These are phyloP conservation scores for Spatholobus suberectus DNA, from an alignment of 306 rosid species.

Conservation along the genomic window DNA sequence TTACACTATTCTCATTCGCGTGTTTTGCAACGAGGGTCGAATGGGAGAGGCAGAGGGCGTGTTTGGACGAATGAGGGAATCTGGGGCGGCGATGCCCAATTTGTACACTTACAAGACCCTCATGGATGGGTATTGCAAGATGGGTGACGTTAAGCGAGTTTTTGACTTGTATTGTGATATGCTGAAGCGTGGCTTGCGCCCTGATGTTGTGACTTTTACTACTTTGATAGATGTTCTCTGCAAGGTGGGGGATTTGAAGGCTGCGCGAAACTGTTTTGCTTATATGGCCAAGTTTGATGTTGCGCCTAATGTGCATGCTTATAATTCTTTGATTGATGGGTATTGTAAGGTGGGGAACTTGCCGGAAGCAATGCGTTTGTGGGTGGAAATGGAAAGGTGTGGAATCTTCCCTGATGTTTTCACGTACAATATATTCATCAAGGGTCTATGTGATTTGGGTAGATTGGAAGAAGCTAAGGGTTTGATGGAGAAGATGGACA, in stretches of 20 bases:
- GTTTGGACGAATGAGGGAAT: constrained; percentile 54
- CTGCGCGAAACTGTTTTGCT: constrained; percentile 54
- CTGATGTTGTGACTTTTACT: constrained; percentile 63
- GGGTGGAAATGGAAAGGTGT: constrained; percentile 57
- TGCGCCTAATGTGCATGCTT: constrained; percentile 57
- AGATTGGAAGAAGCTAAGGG: constrained; percentile 59
- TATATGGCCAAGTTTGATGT: constrained; percentile 65
- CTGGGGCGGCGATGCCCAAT: constrained; percentile 59
- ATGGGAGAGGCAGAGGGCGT: constrained; percentile 63
- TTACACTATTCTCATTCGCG: constrained; percentile 62
- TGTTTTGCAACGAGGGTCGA: constrained; percentile 52
- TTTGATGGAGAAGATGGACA: constrained; percentile 53
- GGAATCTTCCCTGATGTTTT: constrained; percentile 54
- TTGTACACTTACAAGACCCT: constrained; percentile 67
- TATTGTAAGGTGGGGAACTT: constrained; percentile 56
- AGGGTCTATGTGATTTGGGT: constrained; percentile 51
- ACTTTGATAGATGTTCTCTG: constrained; percentile 63
- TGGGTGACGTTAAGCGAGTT: constrained; percentile 51
- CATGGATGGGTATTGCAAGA: constrained; percentile 75
- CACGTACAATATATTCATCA: constrained; percentile 70
- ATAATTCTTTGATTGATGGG: constrained; percentile 71
- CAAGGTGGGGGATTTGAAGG: constrained; percentile 53
- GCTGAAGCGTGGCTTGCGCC: constrained; percentile 55
- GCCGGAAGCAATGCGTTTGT: constrained; percentile 55
- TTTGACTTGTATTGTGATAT: constrained; percentile 52